Conservation (phyloP, 202 grass and related monocot genomes). For the Schoenoplectus triqueter region DNA sequence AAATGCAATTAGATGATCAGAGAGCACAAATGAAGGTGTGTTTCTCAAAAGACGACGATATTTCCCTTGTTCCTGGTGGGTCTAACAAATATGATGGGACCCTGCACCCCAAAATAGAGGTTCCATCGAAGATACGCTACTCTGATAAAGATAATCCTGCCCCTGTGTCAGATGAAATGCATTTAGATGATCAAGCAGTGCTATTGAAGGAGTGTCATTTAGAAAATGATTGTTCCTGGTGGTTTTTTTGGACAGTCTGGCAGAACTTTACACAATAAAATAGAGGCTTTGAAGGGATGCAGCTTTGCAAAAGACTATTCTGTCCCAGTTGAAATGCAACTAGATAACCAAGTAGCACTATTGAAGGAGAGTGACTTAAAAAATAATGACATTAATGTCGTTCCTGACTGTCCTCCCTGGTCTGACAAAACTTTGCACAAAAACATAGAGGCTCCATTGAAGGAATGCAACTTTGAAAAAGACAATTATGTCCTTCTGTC, state of each 20-base stretch:
- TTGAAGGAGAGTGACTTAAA: background rate
- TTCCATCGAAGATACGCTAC: background rate
- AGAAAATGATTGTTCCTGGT: constrained; percentile 7
- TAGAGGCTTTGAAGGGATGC: constrained; percentile 9
- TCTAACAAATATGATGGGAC: background rate
- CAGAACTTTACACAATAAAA: background rate
- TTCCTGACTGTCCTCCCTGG: background rate
- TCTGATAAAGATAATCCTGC: constrained; percentile 7
- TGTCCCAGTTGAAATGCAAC: constrained; percentile 14
- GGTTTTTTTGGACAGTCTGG: background rate
- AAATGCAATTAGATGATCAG: constrained; percentile 27
- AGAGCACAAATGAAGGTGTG: background rate
- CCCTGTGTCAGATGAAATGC: constrained; percentile 24
- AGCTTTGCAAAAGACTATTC: constrained; percentile 19
- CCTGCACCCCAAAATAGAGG: background rate
- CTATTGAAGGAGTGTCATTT: constrained; percentile 8
- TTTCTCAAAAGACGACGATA: background rate
- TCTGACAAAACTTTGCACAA: background rate
- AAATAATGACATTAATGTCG: background rate
- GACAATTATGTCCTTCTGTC: constrained; percentile 4
- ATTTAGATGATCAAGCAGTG: constrained; percentile 4
- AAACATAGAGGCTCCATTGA: background rate
- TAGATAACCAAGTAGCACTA: background rate
- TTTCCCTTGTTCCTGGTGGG: background rate
- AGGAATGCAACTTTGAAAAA: background rate